Conservation (phyloP, 306 rosid genomes). For the Betula pendula region DNA sequence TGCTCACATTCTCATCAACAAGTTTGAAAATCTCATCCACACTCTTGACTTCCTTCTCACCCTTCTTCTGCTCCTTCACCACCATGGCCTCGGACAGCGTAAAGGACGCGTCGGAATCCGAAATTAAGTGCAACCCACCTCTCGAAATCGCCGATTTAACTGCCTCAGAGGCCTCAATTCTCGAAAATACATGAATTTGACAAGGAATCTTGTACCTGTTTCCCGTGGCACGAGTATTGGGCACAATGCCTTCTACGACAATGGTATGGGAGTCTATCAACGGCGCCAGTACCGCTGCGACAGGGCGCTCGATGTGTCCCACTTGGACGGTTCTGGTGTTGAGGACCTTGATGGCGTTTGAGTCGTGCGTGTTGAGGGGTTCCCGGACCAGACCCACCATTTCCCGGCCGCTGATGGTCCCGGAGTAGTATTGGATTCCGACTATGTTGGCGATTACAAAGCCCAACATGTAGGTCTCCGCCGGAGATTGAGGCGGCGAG, state of each 20-base stretch:
- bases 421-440: conserved; percentile 53
- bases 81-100: conserved; percentile 60
- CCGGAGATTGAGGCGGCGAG: conserved; percentile 24
- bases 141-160: conserved; percentile 29
- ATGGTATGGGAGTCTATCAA: conserved; percentile 49
- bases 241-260: conserved; percentile 60
- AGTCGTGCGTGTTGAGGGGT: conserved; percentile 57
- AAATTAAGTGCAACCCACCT: conserved; percentile 47
- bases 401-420: conserved; percentile 59
- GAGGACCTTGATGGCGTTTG: conserved; percentile 67
- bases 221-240: conserved; percentile 27
- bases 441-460: conserved; percentile 65
- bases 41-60: conserved; percentile 2
- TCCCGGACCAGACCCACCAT: conserved; percentile 72
- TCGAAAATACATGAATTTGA: conserved; percentile 63
- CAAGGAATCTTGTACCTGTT: conserved; percentile 48
- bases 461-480: conserved; percentile 52
- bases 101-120: conserved; percentile 40
- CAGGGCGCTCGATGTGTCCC: conserved; percentile 61
- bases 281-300: conserved; percentile 57
- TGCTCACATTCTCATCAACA: conserved; percentile 27
- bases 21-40: conserved; percentile 53
- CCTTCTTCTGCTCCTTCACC: conserved; percentile 54
- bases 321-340: conserved; percentile 51
- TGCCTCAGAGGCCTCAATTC: conserved; percentile 22